phyloP scores from a whole-genome alignment of 1,284 basidiomycete genomes.

The Ganoderma sinense region DNA sequence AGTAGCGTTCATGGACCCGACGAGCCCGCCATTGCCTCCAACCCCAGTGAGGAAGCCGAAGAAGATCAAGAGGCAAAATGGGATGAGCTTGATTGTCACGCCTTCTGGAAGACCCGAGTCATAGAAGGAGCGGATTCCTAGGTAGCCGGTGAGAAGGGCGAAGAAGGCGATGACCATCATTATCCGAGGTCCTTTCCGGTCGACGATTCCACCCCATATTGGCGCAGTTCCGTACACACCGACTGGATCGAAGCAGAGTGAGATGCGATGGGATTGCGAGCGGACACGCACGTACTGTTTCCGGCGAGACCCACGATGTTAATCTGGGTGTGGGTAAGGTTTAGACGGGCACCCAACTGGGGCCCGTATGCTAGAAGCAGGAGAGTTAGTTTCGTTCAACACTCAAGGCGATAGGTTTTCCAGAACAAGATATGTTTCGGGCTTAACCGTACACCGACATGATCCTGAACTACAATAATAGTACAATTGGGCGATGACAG shows the following conservation, averaged over 20 bases:
- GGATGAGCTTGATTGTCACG: constrained; percentile 28
- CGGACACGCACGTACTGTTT: constrained; percentile 53
- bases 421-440: background rate
- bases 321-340: constrained; percentile 76
- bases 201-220: constrained; percentile 76
- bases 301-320: constrained; percentile 79
- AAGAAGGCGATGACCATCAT: constrained; percentile 56
- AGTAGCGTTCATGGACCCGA: constrained; percentile 65
- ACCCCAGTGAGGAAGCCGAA: constrained; percentile 67
- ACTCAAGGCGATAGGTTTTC: background rate
- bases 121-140: constrained; percentile 70
- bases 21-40: constrained; percentile 67
- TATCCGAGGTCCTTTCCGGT: constrained; percentile 65
- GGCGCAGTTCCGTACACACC: constrained; percentile 68
- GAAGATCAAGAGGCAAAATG: constrained; percentile 51
- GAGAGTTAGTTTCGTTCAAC: background rate
- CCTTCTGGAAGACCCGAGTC: constrained; percentile 51
- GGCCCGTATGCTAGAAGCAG: constrained; percentile 74
- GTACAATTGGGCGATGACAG: background rate
- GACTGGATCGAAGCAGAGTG: constrained; percentile 45
- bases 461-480: background rate
- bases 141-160: constrained; percentile 68
- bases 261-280: constrained; percentile 12
- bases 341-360: constrained; percentile 75
- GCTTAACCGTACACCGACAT: background rate